Evolutionary conservation across 2,329 filamentous ascomycete genomes (phyloP).

Genomic region (Thelonectria blattea): DNA sequence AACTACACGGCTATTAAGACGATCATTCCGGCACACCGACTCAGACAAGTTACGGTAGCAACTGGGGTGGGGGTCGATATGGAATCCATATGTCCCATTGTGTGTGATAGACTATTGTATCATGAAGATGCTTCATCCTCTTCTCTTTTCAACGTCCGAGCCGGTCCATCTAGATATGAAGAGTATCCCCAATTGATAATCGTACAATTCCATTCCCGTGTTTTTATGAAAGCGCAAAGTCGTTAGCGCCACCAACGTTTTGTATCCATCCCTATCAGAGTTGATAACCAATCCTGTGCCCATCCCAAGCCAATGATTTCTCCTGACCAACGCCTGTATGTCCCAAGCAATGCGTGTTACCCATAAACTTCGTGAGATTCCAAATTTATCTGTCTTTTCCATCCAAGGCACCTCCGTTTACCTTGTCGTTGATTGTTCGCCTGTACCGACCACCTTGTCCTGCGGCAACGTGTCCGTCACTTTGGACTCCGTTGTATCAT

Average conservation of each 20-base stretch:
- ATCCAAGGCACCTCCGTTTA: neutral
- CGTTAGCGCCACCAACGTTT: neutral
- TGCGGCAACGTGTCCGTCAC: neutral
- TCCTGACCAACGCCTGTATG: slow-evolving; percentile 3
- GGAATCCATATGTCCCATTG: too few species aligned
- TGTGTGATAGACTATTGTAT: too few species aligned
- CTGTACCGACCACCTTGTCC: too few species aligned
- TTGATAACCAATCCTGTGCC: neutral
- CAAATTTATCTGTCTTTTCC: neutral
- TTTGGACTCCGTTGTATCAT: neutral
- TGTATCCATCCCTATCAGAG: neutral
- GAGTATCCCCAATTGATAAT: neutral
- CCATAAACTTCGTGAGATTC: slow-evolving; percentile 2
- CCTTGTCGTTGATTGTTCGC: neutral
- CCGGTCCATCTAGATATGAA: neutral
- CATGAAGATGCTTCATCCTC: too few species aligned
- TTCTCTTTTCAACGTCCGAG: neutral
- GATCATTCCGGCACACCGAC: too few species aligned
- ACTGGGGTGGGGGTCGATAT: too few species aligned
- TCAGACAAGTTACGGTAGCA: too few species aligned
- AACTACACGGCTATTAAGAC: too few species aligned
- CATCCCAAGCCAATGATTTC: neutral
- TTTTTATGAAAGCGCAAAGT: neutral
- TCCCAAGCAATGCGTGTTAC: slow-evolving; percentile 2
- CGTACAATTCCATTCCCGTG: neutral